Conservation (phyloP, 805 yeast genomes). For the Metschnikowia aberdeeniae region DNA sequence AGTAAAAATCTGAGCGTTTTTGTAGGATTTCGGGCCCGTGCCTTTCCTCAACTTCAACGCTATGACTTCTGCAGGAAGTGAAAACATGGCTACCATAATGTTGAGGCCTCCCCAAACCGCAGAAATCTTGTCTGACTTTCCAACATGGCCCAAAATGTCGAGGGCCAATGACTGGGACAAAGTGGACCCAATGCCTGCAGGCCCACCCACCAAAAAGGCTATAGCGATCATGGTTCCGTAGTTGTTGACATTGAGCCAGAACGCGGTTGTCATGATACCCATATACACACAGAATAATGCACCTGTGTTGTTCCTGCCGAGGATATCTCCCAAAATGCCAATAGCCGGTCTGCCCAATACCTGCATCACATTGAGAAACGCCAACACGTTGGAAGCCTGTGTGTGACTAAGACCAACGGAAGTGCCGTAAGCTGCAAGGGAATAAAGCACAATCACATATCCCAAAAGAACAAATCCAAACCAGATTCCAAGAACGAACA, state of each 20-base stretch:
- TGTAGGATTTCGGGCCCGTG: slow-evolving; percentile 32
- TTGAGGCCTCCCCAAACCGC: slow-evolving; percentile 41
- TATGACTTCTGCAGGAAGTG: slow-evolving; percentile 50
- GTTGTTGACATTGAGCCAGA: slow-evolving; percentile 36
- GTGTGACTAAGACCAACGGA: slow-evolving; percentile 41
- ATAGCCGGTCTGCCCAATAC: slow-evolving; percentile 48
- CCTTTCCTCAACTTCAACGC: slow-evolving; percentile 34
- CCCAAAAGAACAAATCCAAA: slow-evolving; percentile 36
- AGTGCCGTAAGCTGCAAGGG: slow-evolving; percentile 37
- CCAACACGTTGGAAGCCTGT: slow-evolving; percentile 32
- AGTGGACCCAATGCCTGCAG: slow-evolving; percentile 28
- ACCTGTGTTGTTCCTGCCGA: slow-evolving; percentile 44
- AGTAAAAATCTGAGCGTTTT: slow-evolving; percentile 57
- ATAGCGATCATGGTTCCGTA: slow-evolving; percentile 31
- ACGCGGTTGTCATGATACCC: slow-evolving; percentile 28
- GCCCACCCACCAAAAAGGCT: slow-evolving; percentile 26
- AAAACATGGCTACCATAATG: slow-evolving; percentile 26
- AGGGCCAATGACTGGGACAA: slow-evolving; percentile 18
- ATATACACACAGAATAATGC: slow-evolving; percentile 19
- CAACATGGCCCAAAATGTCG: slow-evolving; percentile 16
- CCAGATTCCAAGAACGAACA: slow-evolving; percentile 29
- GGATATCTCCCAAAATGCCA: slow-evolving; percentile 42
- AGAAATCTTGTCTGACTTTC: slow-evolving; percentile 23
- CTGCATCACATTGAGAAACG: slow-evolving; percentile 40
- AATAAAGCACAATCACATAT: slow-evolving; percentile 33